A percentile compares a stretch with the other conserved stretches of the same genome.
phyloP scores from a whole-genome alignment of 2,329 filamentous ascomycete genomes.

The Diaporthe sp. region DNA sequence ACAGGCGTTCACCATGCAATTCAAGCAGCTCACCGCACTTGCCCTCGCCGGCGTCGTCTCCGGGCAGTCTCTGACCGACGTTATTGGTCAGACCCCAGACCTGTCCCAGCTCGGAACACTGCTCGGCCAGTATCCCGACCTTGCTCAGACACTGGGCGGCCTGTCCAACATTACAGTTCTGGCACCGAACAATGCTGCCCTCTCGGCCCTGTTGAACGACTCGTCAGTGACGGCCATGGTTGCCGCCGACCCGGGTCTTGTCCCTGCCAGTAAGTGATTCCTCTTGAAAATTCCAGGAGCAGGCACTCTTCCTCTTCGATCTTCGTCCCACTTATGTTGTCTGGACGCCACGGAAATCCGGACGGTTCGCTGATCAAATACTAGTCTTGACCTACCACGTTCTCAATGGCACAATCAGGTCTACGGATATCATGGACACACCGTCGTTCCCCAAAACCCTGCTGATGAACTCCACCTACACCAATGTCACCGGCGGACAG shows the following conservation, averaged over 20 bases:
- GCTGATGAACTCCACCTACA: conserved; percentile 63
- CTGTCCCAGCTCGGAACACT: conserved; percentile 46
- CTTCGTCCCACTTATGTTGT: background rate
- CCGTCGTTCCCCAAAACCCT: conserved; percentile 54
- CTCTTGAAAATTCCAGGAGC: too few species aligned
- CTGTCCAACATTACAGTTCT: conserved; percentile 68
- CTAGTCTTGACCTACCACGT: conserved; percentile 69
- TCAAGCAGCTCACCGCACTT: conserved; percentile 19
- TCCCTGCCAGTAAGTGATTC: conserved; percentile 46
- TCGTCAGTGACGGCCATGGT: conserved; percentile 44
- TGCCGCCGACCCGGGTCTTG: conserved; percentile 42
- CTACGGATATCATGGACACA: conserved; percentile 46
- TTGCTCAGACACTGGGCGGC: conserved; percentile 52
- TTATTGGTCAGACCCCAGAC: conserved; percentile 41
- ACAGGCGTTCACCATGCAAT: conserved; percentile 18
- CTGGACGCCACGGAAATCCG: background rate
- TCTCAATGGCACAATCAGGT: conserved; percentile 62
- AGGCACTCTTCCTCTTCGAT: too few species aligned
- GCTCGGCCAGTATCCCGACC: conserved; percentile 50
- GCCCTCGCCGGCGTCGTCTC: conserved; percentile 13
- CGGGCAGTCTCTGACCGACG: conserved; percentile 39
- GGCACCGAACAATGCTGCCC: conserved; percentile 66
- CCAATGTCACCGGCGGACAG: conserved; percentile 72
- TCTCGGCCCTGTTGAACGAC: conserved; percentile 53
- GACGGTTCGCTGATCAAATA: background rate